Conservation (phyloP, 192 early-diverging fungal species). For the Diversispora eburnea region DNA sequence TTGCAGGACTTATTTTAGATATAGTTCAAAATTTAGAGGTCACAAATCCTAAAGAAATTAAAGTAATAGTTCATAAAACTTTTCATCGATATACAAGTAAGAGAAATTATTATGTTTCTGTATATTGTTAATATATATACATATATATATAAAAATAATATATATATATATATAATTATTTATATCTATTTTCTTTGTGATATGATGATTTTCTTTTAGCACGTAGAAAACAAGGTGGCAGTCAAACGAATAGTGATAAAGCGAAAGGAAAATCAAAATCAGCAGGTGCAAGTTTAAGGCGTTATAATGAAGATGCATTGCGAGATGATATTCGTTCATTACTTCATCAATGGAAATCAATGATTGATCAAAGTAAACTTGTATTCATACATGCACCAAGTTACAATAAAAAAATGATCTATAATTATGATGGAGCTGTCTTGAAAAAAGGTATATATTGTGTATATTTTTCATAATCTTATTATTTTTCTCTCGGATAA, state of each 20-base stretch:
- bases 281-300: constrained; percentile 84
- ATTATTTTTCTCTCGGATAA: constrained; percentile 19
- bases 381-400: constrained; percentile 78
- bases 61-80: constrained; percentile 80
- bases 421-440: constrained; percentile 49
- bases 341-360: constrained; percentile 64
- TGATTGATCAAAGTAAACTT: constrained; percentile 55
- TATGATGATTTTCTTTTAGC: constrained; percentile 36
- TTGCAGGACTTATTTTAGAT: constrained; percentile 87
- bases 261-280: constrained; percentile 78
- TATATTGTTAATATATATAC: too few species aligned
- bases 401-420: constrained; percentile 50
- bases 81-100: constrained; percentile 92
- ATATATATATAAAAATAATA: too few species aligned
- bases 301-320: constrained; percentile 86
- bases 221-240: constrained; percentile 91
- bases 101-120: constrained; percentile 3
- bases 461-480: neutral
- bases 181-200: neutral
- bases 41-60: constrained; percentile 33
- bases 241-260: constrained; percentile 78
- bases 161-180: neutral
- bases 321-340: constrained; percentile 75
- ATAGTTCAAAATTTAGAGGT: constrained; percentile 41
- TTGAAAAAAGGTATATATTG: constrained; percentile 31